Evolutionary conservation across 495 filamentous ascomycete genomes (phyloP).

Genomic region (Endocarpon pusillum): DNA sequence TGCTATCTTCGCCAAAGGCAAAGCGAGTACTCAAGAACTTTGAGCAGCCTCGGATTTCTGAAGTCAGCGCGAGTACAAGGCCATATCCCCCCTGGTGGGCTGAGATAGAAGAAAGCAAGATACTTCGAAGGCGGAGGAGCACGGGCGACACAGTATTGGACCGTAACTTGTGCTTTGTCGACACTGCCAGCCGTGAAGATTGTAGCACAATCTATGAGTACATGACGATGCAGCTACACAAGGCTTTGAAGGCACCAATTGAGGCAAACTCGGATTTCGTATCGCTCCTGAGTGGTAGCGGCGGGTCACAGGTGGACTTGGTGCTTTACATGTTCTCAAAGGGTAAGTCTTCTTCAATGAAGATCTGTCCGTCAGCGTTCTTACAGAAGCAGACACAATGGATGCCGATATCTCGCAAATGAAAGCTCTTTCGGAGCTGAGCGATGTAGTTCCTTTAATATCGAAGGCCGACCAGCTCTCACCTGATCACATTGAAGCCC

Average conservation of each 20-base stretch:
- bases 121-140: slow-evolving; percentile 60
- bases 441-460: slow-evolving; percentile 76
- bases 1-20: slow-evolving; percentile 13
- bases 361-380: neutral
- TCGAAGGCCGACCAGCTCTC: slow-evolving; percentile 59
- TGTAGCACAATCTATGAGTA: slow-evolving; percentile 54
- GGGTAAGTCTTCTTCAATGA: slow-evolving; percentile 29
- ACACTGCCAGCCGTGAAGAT: slow-evolving; percentile 53
- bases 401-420: slow-evolving; percentile 63
- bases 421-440: slow-evolving; percentile 52
- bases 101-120: slow-evolving; percentile 59
- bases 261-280: slow-evolving; percentile 59
- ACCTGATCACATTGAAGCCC: slow-evolving; percentile 33
- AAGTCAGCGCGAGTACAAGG: slow-evolving; percentile 84
- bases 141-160: slow-evolving; percentile 70
- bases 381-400: slow-evolving; percentile 38
- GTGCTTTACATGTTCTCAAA: slow-evolving; percentile 65
- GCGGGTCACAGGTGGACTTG: slow-evolving; percentile 77
- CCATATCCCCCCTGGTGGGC: slow-evolving; percentile 92
- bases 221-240: slow-evolving; percentile 54
- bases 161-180: slow-evolving; percentile 87
- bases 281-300: slow-evolving; percentile 64
- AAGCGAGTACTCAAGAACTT: slow-evolving; percentile 11
- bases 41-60: slow-evolving; percentile 21
- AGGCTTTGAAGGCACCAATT: slow-evolving; percentile 38